Conservation (phyloP, 2,329 filamentous ascomycete genomes). For the Phyllosticta citribraziliensis region DNA sequence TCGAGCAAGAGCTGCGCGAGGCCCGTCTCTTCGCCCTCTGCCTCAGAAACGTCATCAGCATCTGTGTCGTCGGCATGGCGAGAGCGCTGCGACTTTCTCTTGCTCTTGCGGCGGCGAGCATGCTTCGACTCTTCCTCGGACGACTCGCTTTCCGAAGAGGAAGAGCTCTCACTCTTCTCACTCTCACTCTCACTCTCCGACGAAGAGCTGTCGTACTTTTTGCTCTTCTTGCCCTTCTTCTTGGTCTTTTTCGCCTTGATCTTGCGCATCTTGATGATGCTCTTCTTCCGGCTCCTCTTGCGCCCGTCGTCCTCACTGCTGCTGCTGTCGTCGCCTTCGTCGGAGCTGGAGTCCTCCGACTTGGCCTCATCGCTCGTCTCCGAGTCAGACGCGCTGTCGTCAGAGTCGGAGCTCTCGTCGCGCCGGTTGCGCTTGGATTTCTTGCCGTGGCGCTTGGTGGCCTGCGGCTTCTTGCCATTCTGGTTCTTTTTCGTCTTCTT, state of each 20-base stretch:
- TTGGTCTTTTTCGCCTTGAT: conserved; percentile 21
- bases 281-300: conserved; percentile 14
- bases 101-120: conserved; percentile 9
- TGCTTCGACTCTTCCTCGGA: conserved; percentile 7
- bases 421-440: conserved; percentile 16
- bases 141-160: conserved; percentile 18
- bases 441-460: conserved; percentile 9
- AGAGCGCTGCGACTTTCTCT: conserved; percentile 2
- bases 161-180: not conserved
- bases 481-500: conserved; percentile 11
- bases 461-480: conserved; percentile 11
- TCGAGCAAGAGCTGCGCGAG: conserved; percentile 7
- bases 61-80: conserved; percentile 6
- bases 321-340: not conserved
- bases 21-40: not conserved
- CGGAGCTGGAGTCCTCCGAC: conserved; percentile 11
- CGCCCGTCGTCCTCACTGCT: conserved; percentile 5
- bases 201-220: conserved; percentile 17
- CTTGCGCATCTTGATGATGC: conserved; percentile 23
- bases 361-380: conserved; percentile 13
- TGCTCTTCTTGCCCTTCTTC: conserved; percentile 20
- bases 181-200: conserved; percentile 14
- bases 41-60: conserved; percentile 1
- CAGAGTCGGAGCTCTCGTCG: conserved; percentile 16
- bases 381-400: conserved; percentile 15